These are phyloP conservation scores for Ostreobium quekettii DNA, from an alignment of 139 green algal genomes.

Conservation along the genomic window DNA sequence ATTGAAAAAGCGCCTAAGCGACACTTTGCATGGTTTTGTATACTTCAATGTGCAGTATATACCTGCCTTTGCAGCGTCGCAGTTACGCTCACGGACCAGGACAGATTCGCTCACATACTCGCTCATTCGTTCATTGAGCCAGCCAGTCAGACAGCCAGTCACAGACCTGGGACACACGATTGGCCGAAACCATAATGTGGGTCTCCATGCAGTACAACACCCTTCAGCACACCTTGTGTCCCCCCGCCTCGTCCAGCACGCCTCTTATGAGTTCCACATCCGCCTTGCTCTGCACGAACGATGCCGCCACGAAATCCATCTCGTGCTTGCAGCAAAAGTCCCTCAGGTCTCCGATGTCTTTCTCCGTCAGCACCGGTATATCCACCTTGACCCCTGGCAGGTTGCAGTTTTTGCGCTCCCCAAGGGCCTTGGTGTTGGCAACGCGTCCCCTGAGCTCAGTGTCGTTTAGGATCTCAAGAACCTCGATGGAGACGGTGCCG, in stretches of 20 bases:
- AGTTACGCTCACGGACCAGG: too few species aligned
- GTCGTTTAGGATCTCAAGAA: constrained; percentile 35
- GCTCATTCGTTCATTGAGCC: too few species aligned
- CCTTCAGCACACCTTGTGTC: too few species aligned
- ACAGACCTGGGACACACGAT: too few species aligned
- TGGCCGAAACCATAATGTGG: too few species aligned
- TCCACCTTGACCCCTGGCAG: constrained; percentile 67
- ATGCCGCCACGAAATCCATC: constrained; percentile 45
- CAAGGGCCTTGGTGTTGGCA: constrained; percentile 30
- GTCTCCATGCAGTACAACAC: too few species aligned
- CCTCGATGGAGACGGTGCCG: constrained; percentile 37
- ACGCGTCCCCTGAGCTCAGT: constrained; percentile 26
- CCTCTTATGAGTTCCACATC: constrained; percentile 36
- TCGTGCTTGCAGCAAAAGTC: constrained; percentile 49
- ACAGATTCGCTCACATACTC: too few species aligned
- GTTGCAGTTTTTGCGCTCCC: constrained; percentile 49
- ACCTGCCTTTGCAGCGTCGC: too few species aligned
- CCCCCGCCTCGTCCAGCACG: constrained; percentile 41
- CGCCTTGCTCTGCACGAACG: constrained; percentile 50
- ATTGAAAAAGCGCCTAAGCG: too few species aligned
- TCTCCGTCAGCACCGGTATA: constrained; percentile 58
- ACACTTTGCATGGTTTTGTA: too few species aligned
- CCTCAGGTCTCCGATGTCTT: constrained; percentile 58
- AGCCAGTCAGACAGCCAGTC: too few species aligned
- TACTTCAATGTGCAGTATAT: too few species aligned